Evolutionary conservation across 176 grass and related monocot species (phyloP), one percentile per base, ranked within the genome.

Genomic region (Zea luxurians): DNA sequence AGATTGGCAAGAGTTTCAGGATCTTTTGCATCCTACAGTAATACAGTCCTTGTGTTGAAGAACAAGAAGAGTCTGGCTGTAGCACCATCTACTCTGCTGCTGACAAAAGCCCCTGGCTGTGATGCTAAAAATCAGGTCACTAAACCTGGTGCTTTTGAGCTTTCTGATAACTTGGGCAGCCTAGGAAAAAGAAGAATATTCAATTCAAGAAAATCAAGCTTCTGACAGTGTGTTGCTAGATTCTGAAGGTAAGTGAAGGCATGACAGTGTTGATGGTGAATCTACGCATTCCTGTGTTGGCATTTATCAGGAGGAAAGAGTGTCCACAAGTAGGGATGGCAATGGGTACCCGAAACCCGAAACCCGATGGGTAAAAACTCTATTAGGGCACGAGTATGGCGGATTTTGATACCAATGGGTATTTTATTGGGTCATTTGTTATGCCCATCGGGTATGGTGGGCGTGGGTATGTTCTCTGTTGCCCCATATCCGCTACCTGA

Each of bases 231-330:
- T 48, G 48, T 59, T 72, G 61, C 61, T 78, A 80, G 48, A 45
- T 41, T 60, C 60, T 52, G 46, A 72, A 64, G 77, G 41, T 47
- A 70, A 49, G 47, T 35, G 55, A 55, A 55, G 16, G 41, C 59
- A 75, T 37, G 37, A 64, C 41, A 79, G 36, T 75, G 61, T 69
- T 83, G 68, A 36, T 75, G 74, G 79, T 80, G 81, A 71, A 87
- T 85, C 53, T 77, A 68, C 50, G 79, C 27, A n/a, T 85, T 66
- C 47, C 0, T 61, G 64, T 36, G 12, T 48, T 47, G 77, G 64
- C 54, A 67, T 87, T 89, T 88, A 36, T 78, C 54, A 61, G 69
- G 73, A 88, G 68, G 72, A 78, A 83, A 73, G 53, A 73, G 70
- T 4, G 0, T 69, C 47, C 37, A 48, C 37, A 72, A 68, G 13